Evolutionary conservation across 345 rosid genomes (phyloP), one percentile per base, ranked within the genome.

Genomic region (Durio zibethinus): DNA sequence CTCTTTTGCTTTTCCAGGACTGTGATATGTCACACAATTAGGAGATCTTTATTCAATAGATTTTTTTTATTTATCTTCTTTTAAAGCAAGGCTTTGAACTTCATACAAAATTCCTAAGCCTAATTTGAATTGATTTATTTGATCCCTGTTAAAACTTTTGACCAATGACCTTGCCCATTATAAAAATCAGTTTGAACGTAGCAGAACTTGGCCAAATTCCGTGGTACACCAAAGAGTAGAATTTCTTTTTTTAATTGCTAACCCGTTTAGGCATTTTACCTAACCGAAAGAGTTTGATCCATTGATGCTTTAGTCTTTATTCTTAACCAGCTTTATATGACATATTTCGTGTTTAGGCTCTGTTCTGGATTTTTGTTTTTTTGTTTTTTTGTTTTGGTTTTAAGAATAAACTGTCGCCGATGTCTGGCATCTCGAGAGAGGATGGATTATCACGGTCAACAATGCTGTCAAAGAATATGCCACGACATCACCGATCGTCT

Each of bases 1-100:
- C 18, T 42, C 73, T 65, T 72, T 80, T 63, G 20, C 77, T 50
- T 50, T 50, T 12, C 35, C 43, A 45, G 27, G 52, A 11, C 52
- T 27, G 5, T 61, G 74, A 45, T 56, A 15, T n/a, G 60, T 66
- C 15, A 0, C 36, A 45, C 3, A 45, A 2, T 45, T 10, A 45
- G 10, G 2, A 45, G 48, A 10, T 14, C 10, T 10, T 45, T 10
- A 45, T 10, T 10, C 14, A 0, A 10, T 10, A 45, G 15, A 14
- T 45, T 45, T 38, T 33, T n/a, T n/a, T n/a, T n/a, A n/a, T n/a
- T n/a, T 33, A 33, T 33, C 36, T 33, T 33, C 3, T 4, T 64
- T 62, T 36, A 36, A 65, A 65, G 47, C n/a, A 2, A 42, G 25
- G 35, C 11, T 23, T 43, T 43, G 33, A 23, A 23, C 35, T 68